These are phyloP conservation scores for Vanderwaltozyma tropicalis DNA, from an alignment of 805 yeast species.

Conservation along the genomic window DNA sequence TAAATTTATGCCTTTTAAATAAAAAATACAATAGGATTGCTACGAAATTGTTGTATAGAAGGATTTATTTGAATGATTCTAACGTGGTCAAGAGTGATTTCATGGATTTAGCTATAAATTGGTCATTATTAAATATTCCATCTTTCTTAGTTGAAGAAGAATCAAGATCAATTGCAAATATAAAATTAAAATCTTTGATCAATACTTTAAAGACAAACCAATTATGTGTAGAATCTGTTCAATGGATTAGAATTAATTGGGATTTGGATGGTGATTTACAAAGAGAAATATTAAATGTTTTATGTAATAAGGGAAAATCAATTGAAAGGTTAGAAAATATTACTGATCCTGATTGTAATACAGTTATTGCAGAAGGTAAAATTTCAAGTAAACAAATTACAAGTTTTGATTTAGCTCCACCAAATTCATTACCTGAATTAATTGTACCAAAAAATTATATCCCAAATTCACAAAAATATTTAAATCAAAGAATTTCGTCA, in stretches of 20 bases:
- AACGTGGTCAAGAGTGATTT: constrained; percentile 30
- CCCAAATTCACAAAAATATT: constrained; percentile 22
- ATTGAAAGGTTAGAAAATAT: constrained; percentile 32
- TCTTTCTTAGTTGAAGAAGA: constrained; percentile 18
- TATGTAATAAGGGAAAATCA: constrained; percentile 24
- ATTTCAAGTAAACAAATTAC: constrained; percentile 18
- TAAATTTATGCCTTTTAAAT: constrained; percentile 20
- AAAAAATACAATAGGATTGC: constrained; percentile 25
- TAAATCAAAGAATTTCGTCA: constrained; percentile 23
- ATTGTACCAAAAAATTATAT: constrained; percentile 23
- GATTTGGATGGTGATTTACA: constrained; percentile 30
- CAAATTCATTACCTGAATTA: constrained; percentile 27
- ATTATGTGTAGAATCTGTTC: constrained; percentile 20
- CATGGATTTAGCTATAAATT: constrained; percentile 30
- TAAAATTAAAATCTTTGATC: constrained; percentile 20
- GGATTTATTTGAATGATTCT: constrained; percentile 34
- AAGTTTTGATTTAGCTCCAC: constrained; percentile 32
- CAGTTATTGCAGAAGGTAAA: constrained; percentile 25
- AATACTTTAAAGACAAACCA: constrained; percentile 18
- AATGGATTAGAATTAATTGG: constrained; percentile 36
- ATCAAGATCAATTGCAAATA: constrained; percentile 25
- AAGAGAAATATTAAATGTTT: constrained; percentile 18
- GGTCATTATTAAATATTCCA: constrained; percentile 29
- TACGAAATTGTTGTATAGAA: constrained; percentile 26
- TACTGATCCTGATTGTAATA: constrained; percentile 31